Evolutionary conservation across 495 filamentous ascomycete genomes (phyloP).

Genomic region (Penicillium odoratum): DNA sequence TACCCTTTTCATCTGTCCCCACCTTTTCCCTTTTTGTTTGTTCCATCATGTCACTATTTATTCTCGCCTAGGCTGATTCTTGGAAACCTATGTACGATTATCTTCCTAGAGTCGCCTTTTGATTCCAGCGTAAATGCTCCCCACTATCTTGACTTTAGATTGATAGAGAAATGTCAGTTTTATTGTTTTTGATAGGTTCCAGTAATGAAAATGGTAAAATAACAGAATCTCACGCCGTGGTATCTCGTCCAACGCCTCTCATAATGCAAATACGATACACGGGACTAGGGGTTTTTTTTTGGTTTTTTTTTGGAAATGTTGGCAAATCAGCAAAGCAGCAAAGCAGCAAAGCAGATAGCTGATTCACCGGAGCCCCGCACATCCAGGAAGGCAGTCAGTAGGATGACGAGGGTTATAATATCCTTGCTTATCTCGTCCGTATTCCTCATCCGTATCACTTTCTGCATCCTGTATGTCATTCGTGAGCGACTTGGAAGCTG

Average conservation of each 20-base stretch:
- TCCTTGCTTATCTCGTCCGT: constrained; percentile 40
- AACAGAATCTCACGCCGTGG: background rate
- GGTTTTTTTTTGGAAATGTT: constrained; percentile 4
- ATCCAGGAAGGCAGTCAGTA: constrained; percentile 49
- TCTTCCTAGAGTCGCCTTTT: constrained; percentile 20
- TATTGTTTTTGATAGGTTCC: background rate
- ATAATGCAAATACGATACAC: background rate
- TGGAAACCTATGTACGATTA: constrained; percentile 46
- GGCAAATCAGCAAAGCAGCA: background rate
- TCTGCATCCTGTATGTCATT: no score
- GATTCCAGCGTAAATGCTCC: constrained; percentile 6
- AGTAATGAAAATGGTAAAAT: background rate
- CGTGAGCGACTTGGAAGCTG: background rate
- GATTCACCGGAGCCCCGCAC: constrained; percentile 26
- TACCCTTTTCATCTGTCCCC: constrained; percentile 32
- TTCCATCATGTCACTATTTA: constrained; percentile 30
- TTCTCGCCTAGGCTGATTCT: constrained; percentile 26
- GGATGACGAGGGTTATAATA: constrained; percentile 55
- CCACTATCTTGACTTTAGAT: constrained; percentile 4
- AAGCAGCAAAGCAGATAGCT: background rate
- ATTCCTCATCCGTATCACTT: constrained; percentile 29
- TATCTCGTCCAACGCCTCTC: constrained; percentile 4
- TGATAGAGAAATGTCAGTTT: constrained; percentile 11
- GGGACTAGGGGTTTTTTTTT: background rate
- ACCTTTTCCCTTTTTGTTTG: constrained; percentile 26